A percentile compares a stretch with the other conserved stretches of the same genome.
These are phyloP conservation scores for Ambrosia trifida DNA, from an alignment of 129 eudicot species.

Conservation along the genomic window DNA sequence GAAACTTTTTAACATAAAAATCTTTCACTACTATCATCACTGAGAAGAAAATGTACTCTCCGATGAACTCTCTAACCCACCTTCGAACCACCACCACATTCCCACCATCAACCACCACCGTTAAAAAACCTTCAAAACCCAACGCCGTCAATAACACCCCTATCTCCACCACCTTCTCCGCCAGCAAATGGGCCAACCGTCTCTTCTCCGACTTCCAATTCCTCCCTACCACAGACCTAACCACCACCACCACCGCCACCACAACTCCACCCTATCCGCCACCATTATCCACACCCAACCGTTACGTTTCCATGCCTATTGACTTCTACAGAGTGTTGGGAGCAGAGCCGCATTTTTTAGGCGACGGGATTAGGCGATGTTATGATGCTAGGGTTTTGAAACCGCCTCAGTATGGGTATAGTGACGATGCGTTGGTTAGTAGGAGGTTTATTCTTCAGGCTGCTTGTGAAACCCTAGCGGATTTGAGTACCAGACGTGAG, in stretches of 20 bases:
- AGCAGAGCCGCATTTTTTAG: constrained; percentile 75
- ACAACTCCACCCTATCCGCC: constrained; percentile 52
- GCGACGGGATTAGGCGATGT: constrained; percentile 79
- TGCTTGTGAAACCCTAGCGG: constrained; percentile 75
- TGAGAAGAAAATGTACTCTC: background rate
- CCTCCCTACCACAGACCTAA: constrained; percentile 41
- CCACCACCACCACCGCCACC: constrained; percentile 10
- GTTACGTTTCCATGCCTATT: constrained; percentile 72
- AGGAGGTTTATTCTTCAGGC: constrained; percentile 87
- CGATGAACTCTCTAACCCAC: constrained; percentile 58
- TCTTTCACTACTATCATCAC: too few species aligned
- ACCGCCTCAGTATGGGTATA: constrained; percentile 89
- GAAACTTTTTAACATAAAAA: too few species aligned
- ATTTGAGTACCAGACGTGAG: constrained; percentile 64
- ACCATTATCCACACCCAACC: constrained; percentile 49
- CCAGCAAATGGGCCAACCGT: constrained; percentile 96
- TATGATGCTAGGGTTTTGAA: constrained; percentile 74
- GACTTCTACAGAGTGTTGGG: constrained; percentile 81
- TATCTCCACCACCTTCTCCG: constrained; percentile 47
- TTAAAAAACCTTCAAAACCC: constrained; percentile 36
- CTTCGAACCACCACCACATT: constrained; percentile 44
- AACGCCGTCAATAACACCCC: constrained; percentile 41
- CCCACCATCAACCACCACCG: constrained; percentile 32
- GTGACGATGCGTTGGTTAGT: constrained; percentile 76
- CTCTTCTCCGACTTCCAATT: constrained; percentile 92